A percentile compares a stretch with the other conserved stretches of the same genome.
These are phyloP conservation scores for Parsonsia alboflavescens DNA, from an alignment of 257 asterid species.

Conservation along the genomic window DNA sequence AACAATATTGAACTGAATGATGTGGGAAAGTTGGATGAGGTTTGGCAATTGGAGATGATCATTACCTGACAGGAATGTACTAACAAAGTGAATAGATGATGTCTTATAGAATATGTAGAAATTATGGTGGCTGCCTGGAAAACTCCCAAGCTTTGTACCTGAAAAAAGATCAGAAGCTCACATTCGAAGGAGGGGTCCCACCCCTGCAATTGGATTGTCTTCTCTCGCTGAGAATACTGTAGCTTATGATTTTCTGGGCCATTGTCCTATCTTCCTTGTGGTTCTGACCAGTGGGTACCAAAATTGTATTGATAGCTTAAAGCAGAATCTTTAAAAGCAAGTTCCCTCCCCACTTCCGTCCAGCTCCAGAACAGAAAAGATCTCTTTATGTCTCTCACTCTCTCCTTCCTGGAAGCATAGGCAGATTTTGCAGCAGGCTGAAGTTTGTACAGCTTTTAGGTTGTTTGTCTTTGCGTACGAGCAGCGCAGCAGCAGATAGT, in stretches of 20 bases:
- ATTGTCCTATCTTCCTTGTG: slow-evolving; percentile 6
- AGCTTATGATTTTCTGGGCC: slow-evolving; percentile 16
- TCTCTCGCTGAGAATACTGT: not conserved
- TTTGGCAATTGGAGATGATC: not conserved
- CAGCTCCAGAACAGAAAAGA: slow-evolving; percentile 12
- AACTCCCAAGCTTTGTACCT: not conserved
- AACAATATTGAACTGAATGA: not conserved
- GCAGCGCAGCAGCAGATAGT: no score
- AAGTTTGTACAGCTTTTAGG: slow-evolving; percentile 11
- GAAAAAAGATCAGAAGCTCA: not conserved
- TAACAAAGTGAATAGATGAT: not conserved
- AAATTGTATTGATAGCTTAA: slow-evolving; percentile 8
- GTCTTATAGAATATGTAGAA: not conserved
- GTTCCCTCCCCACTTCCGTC: not conserved
- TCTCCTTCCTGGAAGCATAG: not conserved
- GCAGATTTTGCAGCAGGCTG: slow-evolving; percentile 3
- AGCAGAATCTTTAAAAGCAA: not conserved
- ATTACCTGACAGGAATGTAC: not conserved
- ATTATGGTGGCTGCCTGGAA: not conserved
- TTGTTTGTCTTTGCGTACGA: slow-evolving; percentile 6
- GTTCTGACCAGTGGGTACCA: slow-evolving; percentile 10
- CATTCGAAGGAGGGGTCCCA: not conserved
- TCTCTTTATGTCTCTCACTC: not conserved
- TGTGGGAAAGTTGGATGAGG: not conserved
- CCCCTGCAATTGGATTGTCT: not conserved